Percentiles rank a stretch among this genome's conserved stretches.
Evolutionary conservation across 75 land plant genomes (phyloP).

Genomic region (Pinus albicaulis): DNA sequence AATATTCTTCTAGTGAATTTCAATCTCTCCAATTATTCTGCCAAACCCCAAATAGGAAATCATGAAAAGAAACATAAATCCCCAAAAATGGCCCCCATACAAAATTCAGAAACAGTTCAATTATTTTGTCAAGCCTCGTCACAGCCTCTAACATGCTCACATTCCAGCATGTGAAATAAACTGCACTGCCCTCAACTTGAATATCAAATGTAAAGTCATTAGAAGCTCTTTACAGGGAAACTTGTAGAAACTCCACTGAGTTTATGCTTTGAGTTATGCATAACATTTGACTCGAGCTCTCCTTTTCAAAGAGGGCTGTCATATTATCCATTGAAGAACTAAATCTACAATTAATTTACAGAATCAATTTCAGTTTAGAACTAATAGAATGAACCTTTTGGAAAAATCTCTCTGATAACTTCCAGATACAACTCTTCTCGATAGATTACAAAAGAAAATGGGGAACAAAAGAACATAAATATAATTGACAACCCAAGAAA

Average conservation of each 20-base stretch:
- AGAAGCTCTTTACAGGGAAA: too few relatives aligned
- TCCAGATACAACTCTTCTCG: background rate
- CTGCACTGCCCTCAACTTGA: background rate
- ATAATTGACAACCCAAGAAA: background rate
- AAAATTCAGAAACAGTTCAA: too few relatives aligned
- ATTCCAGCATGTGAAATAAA: background rate
- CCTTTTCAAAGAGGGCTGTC: background rate
- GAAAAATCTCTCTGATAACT: background rate
- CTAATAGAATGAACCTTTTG: background rate
- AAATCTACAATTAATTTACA: background rate
- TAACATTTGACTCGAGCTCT: background rate
- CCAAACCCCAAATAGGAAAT: too few relatives aligned
- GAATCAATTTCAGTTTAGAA: background rate
- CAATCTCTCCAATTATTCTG: too few relatives aligned
- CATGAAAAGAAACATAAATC: too few relatives aligned
- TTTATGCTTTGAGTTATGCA: background rate
- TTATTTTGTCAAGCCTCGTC: too few relatives aligned
- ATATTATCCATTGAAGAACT: background rate
- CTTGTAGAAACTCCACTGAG: background rate
- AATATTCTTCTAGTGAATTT: too few relatives aligned
- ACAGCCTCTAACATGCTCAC: too few relatives aligned
- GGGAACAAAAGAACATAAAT: background rate
- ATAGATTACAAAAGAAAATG: background rate
- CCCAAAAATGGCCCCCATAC: too few relatives aligned
- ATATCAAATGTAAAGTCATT: background rate